Conservation (phyloP, 2,329 filamentous ascomycete genomes). For the Colletotrichum gigasporum region DNA sequence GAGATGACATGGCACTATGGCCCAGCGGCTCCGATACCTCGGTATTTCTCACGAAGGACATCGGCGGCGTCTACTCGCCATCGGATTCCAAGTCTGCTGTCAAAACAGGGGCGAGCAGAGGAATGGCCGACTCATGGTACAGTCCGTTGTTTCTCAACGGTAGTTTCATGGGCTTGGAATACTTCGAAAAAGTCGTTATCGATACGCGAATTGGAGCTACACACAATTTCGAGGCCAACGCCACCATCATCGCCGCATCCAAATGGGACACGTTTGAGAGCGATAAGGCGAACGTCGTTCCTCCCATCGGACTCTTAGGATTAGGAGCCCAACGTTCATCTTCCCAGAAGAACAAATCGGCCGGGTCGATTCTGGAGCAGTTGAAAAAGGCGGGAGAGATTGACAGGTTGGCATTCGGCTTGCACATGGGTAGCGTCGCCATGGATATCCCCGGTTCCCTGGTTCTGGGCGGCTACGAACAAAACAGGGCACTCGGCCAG, state of each 20-base stretch:
- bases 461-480: constrained; percentile 46
- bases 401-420: constrained; percentile 39
- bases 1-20: background rate
- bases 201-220: background rate
- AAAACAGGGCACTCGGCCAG: constrained; percentile 39
- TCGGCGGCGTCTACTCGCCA: background rate
- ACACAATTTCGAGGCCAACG: background rate
- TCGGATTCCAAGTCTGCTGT: background rate
- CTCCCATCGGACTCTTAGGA: background rate
- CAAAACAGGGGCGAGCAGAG: background rate
- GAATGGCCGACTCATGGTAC: background rate
- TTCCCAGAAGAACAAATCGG: background rate
- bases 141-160: background rate
- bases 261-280: background rate
- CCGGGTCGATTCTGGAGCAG: constrained; percentile 27
- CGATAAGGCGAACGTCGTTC: background rate
- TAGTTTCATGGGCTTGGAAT: background rate
- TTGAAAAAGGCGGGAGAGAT: constrained; percentile 29
- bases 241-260: background rate
- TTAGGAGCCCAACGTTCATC: background rate
- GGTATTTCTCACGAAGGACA: background rate
- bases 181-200: background rate
- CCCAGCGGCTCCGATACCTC: background rate
- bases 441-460: constrained; percentile 40
- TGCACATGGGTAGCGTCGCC: constrained; percentile 44